phyloP scores from a whole-genome alignment of 73 alveolate species.

The Tetrahymena malaccensis region DNA sequence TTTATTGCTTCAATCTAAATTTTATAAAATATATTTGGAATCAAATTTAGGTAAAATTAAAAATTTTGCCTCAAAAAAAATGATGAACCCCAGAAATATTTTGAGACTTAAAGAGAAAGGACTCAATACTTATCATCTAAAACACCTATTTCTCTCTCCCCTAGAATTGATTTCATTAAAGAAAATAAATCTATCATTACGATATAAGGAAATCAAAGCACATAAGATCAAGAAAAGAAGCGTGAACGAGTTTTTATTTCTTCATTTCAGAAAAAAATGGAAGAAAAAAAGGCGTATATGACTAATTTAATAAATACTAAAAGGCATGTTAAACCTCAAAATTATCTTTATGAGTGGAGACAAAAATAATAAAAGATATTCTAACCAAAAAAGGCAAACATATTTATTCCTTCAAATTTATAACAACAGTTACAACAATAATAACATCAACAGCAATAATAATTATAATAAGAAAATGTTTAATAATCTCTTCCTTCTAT shows the following conservation, averaged over 20 bases:
- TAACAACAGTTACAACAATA: too few relatives aligned
- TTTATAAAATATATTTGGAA: background rate
- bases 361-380: background rate
- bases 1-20: background rate
- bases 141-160: background rate
- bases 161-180: background rate
- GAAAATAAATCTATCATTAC: background rate
- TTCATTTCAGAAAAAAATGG: background rate
- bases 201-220: background rate
- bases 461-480: background rate
- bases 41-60: background rate
- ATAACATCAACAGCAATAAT: too few relatives aligned
- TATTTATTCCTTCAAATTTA: background rate
- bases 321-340: background rate
- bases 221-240: background rate
- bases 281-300: background rate
- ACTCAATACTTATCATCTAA: background rate
- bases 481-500: background rate
- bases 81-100: background rate
- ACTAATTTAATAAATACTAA: background rate
- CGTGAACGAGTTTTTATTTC: background rate
- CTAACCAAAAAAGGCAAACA: background rate
- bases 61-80: background rate
- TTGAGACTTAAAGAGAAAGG: background rate
- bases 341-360: background rate